Conservation (phyloP, 2,329 filamentous ascomycete species). For the Calonectria ilicicola region DNA sequence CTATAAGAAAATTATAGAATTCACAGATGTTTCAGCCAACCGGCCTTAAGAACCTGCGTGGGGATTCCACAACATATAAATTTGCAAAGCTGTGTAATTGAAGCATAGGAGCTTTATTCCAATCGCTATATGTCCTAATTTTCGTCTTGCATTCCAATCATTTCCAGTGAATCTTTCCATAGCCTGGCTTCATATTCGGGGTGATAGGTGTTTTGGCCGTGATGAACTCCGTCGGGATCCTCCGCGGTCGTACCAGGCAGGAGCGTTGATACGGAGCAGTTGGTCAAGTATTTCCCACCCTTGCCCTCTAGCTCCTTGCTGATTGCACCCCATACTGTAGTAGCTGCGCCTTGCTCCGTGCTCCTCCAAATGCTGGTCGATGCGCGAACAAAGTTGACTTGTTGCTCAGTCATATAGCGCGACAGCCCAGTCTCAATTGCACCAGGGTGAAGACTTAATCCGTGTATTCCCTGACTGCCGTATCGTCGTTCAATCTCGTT, state of each 20-base stretch:
- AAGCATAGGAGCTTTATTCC: too few species aligned
- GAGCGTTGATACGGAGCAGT: neutral
- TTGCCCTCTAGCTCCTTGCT: neutral
- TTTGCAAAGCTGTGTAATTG: too few species aligned
- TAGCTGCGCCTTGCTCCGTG: neutral
- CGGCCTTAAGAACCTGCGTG: too few species aligned
- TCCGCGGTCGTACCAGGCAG: too few species aligned
- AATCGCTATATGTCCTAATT: too few species aligned
- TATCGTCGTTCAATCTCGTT: neutral
- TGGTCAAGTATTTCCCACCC: neutral
- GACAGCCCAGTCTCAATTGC: neutral
- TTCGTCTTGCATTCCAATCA: neutral
- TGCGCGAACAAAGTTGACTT: too few species aligned
- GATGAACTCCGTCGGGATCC: neutral
- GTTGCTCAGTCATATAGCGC: neutral
- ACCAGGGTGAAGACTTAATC: neutral
- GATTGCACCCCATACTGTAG: neutral
- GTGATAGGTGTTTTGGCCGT: neutral
- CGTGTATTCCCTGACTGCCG: neutral
- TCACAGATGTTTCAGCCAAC: too few species aligned
- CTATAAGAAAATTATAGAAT: too few species aligned
- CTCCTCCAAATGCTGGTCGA: neutral
- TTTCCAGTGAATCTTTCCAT: neutral
- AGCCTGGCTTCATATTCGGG: neutral
- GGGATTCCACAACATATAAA: too few species aligned